Conservation (phyloP, 2,329 filamentous ascomycete genomes). For the Calycina herbarum region DNA sequence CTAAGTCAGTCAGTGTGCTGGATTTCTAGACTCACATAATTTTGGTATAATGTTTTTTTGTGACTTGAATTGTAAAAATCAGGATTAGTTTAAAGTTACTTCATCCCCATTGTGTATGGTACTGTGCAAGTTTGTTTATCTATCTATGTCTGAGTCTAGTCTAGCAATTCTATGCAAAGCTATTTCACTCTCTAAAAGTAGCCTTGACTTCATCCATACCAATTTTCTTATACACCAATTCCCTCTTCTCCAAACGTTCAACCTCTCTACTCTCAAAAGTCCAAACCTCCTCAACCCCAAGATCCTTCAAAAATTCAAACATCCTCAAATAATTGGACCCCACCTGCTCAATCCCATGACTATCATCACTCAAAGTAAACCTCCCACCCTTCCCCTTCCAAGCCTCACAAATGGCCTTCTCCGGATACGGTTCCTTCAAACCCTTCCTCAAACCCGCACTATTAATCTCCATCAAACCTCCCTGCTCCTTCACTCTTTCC, state of each 20-base stretch:
- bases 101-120: too few species aligned
- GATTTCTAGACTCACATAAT: too few species aligned
- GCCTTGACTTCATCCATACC: constrained; percentile 24
- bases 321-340: constrained; percentile 78
- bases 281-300: constrained; percentile 63
- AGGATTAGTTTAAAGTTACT: too few species aligned
- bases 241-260: constrained; percentile 4
- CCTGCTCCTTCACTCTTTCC: constrained; percentile 66
- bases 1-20: too few species aligned
- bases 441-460: constrained; percentile 86
- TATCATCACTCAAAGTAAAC: constrained; percentile 94
- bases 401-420: constrained; percentile 72
- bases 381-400: constrained; percentile 72
- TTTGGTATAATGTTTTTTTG: too few species aligned
- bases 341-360: constrained; percentile 83
- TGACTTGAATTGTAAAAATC: too few species aligned
- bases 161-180: background rate
- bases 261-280: constrained; percentile 22
- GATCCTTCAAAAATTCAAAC: constrained; percentile 66
- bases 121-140: background rate
- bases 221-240: constrained; percentile 20
- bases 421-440: constrained; percentile 86
- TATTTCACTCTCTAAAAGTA: constrained; percentile 24
- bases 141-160: background rate
- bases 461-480: constrained; percentile 87